Conservation (phyloP, 2,329 filamentous ascomycete genomes). For the Pseudocercospora eumusae region DNA sequence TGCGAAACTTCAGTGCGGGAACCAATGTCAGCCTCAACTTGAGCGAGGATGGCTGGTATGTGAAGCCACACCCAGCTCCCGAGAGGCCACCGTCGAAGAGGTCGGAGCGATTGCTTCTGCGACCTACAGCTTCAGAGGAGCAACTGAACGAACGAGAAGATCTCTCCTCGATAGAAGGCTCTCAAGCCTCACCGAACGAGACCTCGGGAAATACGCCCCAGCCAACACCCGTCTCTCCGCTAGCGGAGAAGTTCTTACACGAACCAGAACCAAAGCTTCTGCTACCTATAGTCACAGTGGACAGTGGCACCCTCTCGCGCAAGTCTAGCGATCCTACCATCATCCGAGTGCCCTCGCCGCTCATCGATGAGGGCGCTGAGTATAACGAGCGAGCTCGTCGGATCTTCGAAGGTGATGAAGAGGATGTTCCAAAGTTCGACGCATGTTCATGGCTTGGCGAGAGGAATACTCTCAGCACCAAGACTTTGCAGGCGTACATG, state of each 20-base stretch:
- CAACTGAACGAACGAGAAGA: constrained; percentile 23
- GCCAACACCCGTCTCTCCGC: constrained; percentile 8
- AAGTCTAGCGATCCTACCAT: constrained; percentile 36
- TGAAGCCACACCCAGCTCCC: constrained; percentile 24
- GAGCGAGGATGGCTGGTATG: constrained; percentile 32
- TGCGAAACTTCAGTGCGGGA: constrained; percentile 33
- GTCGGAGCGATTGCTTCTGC: constrained; percentile 33
- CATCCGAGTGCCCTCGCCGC: constrained; percentile 23
- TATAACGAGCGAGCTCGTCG: constrained; percentile 76
- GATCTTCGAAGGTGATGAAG: constrained; percentile 82
- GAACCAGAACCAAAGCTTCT: constrained; percentile 30
- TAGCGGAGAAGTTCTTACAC: constrained; percentile 17
- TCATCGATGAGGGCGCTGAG: constrained; percentile 50
- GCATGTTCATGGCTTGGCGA: constrained; percentile 90
- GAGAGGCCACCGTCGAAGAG: constrained; percentile 30
- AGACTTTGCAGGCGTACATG: constrained; percentile 78
- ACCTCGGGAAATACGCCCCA: background rate
- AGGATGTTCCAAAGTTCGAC: constrained; percentile 74
- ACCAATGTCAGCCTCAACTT: constrained; percentile 30
- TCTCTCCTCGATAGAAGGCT: constrained; percentile 21
- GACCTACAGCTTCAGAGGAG: constrained; percentile 39
- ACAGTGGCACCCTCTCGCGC: constrained; percentile 47
- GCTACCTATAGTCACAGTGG: constrained; percentile 47
- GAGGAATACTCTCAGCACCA: constrained; percentile 54
- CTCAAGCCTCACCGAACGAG: constrained; percentile 4